These are phyloP conservation scores for Penicillium hordei DNA, from an alignment of 2,329 filamentous ascomycete genomes.

Conservation along the genomic window DNA sequence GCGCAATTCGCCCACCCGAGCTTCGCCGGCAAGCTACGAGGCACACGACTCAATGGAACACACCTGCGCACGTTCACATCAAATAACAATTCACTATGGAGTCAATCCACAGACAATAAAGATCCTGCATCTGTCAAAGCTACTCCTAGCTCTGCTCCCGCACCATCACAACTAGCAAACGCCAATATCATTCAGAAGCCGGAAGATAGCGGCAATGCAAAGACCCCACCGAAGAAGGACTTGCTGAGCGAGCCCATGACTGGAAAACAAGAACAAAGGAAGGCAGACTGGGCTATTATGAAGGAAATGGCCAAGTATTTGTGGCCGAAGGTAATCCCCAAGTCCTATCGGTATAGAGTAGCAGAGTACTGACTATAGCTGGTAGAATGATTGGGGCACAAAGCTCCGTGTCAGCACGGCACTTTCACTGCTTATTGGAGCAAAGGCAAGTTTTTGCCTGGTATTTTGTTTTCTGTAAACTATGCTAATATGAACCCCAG, in stretches of 20 bases:
- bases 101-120: conserved; percentile 21
- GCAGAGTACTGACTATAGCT: conserved; percentile 10
- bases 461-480: background rate
- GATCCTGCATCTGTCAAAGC: conserved; percentile 17
- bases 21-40: conserved; percentile 26
- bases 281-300: conserved; percentile 97
- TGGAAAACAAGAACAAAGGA: conserved; percentile 82
- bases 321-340: conserved; percentile 71
- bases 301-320: conserved; percentile 95
- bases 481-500: conserved; percentile 29
- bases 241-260: conserved; percentile 65
- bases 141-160: conserved; percentile 4
- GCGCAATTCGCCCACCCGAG: conserved; percentile 28
- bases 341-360: conserved; percentile 20
- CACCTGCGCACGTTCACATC: conserved; percentile 36
- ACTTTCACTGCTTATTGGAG: conserved; percentile 78
- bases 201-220: conserved; percentile 24
- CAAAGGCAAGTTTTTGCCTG: conserved; percentile 63
- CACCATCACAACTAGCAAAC: conserved; percentile 22
- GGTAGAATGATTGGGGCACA: conserved; percentile 69
- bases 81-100: conserved; percentile 21
- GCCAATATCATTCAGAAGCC: conserved; percentile 23
- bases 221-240: conserved; percentile 51
- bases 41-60: conserved; percentile 24
- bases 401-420: conserved; percentile 82